phyloP scores from a whole-genome alignment of 176 grass and related monocot species.

The Phoenix dactylifera region DNA sequence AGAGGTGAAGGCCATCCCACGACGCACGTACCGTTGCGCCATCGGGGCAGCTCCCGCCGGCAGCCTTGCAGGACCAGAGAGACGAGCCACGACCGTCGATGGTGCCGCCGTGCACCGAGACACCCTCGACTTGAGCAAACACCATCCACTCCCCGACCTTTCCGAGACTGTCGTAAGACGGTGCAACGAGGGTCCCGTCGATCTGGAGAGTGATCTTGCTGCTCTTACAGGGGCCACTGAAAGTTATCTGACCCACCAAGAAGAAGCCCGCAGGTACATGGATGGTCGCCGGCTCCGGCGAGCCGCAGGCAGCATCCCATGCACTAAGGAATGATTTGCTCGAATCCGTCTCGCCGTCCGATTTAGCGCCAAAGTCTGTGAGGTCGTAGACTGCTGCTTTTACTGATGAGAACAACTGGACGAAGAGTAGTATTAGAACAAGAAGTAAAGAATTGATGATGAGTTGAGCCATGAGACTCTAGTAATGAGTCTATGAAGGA shows the following conservation, averaged over 20 bases:
- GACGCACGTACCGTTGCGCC: constrained; percentile 32
- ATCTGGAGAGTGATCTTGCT: constrained; percentile 41
- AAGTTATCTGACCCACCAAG: constrained; percentile 37
- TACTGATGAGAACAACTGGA: background rate
- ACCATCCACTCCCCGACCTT: constrained; percentile 42
- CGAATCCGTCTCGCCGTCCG: constrained; percentile 54
- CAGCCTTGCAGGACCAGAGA: constrained; percentile 56
- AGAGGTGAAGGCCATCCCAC: no score
- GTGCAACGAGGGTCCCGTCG: constrained; percentile 51
- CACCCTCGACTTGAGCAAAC: constrained; percentile 52
- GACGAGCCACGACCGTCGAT: constrained; percentile 58
- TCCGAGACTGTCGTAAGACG: constrained; percentile 22
- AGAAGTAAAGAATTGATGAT: constrained; percentile 4
- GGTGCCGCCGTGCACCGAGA: constrained; percentile 57
- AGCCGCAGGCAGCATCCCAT: constrained; percentile 69
- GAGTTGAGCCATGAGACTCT: no score
- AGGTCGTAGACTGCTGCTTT: constrained; percentile 36
- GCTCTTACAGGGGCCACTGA: constrained; percentile 56
- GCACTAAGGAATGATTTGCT: constrained; percentile 43
- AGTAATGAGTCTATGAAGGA: no score
- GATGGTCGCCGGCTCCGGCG: constrained; percentile 33
- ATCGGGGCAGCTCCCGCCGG: constrained; percentile 22
- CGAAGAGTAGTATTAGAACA: constrained; percentile 20
- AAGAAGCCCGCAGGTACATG: constrained; percentile 49
- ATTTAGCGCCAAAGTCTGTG: constrained; percentile 47